phyloP scores from a whole-genome alignment of 2,329 filamentous ascomycete species.

The Pseudophaeomoniella oleicola region DNA sequence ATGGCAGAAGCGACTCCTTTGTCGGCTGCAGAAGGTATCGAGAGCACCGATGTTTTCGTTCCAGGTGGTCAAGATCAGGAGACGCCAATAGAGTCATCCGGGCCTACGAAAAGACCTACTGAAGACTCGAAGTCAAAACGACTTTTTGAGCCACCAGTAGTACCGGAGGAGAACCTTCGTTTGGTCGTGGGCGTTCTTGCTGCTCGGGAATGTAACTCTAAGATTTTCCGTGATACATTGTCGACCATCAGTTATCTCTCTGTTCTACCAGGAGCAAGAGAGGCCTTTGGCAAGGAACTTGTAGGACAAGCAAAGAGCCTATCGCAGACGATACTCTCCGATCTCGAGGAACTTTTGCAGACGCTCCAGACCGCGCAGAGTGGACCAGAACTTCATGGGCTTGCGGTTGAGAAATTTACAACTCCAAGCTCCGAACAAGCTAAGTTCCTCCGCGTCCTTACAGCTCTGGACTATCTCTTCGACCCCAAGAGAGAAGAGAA shows the following conservation, averaged over 20 bases:
- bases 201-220: slow-evolving; percentile 88
- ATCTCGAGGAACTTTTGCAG: slow-evolving; percentile 70
- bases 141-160: slow-evolving; percentile 62
- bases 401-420: slow-evolving; percentile 89
- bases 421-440: slow-evolving; percentile 92
- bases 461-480: slow-evolving; percentile 89
- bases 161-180: slow-evolving; percentile 78
- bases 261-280: slow-evolving; percentile 76
- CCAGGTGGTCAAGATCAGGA: slow-evolving; percentile 10
- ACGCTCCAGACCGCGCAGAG: slow-evolving; percentile 78
- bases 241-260: slow-evolving; percentile 98
- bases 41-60: slow-evolving; percentile 6
- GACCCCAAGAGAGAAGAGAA: slow-evolving; percentile 56
- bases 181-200: slow-evolving; percentile 95
- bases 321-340: slow-evolving; percentile 69
- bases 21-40: slow-evolving; percentile 14
- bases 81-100: slow-evolving; percentile 8
- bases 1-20: slow-evolving; percentile 21
- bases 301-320: slow-evolving; percentile 73
- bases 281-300: slow-evolving; percentile 83
- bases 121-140: slow-evolving; percentile 41
- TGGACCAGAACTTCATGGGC: slow-evolving; percentile 87
- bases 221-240: slow-evolving; percentile 94
- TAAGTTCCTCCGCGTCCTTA: slow-evolving; percentile 81
- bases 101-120: slow-evolving; percentile 7